A percentile compares a stretch with the other conserved stretches of the same genome.
Conservation (phyloP, 1,284 basidiomycete genomes). For the Sporisorium exsertum region DNA sequence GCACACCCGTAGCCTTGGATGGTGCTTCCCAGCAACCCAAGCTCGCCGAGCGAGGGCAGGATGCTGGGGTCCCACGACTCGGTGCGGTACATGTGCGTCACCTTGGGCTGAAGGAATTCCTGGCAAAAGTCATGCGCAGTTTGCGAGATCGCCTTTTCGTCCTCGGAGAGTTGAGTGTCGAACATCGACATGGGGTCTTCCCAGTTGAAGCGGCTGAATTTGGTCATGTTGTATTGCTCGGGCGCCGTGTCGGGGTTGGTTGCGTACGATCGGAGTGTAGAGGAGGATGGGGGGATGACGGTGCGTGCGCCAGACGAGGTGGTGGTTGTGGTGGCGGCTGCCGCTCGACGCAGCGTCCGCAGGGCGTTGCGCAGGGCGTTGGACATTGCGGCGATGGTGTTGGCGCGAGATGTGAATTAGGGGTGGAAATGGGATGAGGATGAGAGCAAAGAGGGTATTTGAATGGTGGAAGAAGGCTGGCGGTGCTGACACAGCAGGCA, state of each 20-base stretch:
- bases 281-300: slow-evolving; percentile 6
- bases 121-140: slow-evolving; percentile 87
- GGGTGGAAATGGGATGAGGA: background rate
- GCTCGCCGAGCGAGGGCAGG: slow-evolving; percentile 89
- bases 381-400: slow-evolving; percentile 26
- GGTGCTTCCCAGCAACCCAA: slow-evolving; percentile 90
- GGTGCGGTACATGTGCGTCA: slow-evolving; percentile 86
- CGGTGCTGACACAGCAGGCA: too few relatives aligned
- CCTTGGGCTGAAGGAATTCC: slow-evolving; percentile 84
- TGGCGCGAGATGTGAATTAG: background rate
- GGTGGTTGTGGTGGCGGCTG: slow-evolving; percentile 5
- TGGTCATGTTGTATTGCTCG: slow-evolving; percentile 56
- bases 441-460: background rate
- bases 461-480: background rate
- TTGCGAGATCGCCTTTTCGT: slow-evolving; percentile 88
- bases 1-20: slow-evolving; percentile 95
- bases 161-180: slow-evolving; percentile 78
- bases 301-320: slow-evolving; percentile 1
- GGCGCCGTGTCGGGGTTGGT: slow-evolving; percentile 44
- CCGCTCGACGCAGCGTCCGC: slow-evolving; percentile 30
- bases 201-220: slow-evolving; percentile 77
- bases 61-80: slow-evolving; percentile 84
- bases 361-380: slow-evolving; percentile 42
- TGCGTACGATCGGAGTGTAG: slow-evolving; percentile 22
- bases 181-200: slow-evolving; percentile 71